Percentiles rank a stretch among this genome's conserved stretches.
These are phyloP conservation scores for Pelomyxa schiedti DNA, from an alignment of 78 protist species.

Conservation along the genomic window DNA sequence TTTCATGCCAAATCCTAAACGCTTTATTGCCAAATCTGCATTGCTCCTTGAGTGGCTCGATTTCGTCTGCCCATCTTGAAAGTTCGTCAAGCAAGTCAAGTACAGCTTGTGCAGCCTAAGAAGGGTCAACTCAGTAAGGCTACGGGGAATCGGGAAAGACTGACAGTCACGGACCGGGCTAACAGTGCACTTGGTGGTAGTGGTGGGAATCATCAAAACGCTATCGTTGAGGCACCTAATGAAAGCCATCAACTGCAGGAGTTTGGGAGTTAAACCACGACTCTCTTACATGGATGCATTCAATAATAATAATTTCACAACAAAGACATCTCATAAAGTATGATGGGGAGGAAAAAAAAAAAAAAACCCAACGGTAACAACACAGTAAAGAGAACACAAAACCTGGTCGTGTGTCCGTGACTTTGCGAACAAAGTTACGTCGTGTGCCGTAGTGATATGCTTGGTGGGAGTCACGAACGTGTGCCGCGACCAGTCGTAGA, in stretches of 20 bases:
- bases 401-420: too few species aligned
- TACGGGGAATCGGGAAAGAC: neutral
- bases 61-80: conserved; percentile 17
- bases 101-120: conserved; percentile 11
- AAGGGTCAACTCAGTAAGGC: neutral
- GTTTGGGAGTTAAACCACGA: too few species aligned
- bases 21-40: conserved; percentile 78
- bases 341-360: too few species aligned
- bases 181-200: neutral
- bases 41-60: conserved; percentile 55
- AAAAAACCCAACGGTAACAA: too few species aligned
- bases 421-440: too few species aligned
- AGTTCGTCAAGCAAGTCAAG: conserved; percentile 14
- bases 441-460: too few species aligned
- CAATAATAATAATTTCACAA: too few species aligned
- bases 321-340: too few species aligned
- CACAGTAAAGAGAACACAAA: too few species aligned
- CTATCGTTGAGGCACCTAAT: neutral
- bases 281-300: too few species aligned
- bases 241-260: neutral
- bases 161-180: neutral
- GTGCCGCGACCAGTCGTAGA: too few species aligned
- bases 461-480: too few species aligned
- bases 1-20: conserved; percentile 29
- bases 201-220: neutral